phyloP scores from a whole-genome alignment of 257 asterid species.

The Leptodermis oblonga region DNA sequence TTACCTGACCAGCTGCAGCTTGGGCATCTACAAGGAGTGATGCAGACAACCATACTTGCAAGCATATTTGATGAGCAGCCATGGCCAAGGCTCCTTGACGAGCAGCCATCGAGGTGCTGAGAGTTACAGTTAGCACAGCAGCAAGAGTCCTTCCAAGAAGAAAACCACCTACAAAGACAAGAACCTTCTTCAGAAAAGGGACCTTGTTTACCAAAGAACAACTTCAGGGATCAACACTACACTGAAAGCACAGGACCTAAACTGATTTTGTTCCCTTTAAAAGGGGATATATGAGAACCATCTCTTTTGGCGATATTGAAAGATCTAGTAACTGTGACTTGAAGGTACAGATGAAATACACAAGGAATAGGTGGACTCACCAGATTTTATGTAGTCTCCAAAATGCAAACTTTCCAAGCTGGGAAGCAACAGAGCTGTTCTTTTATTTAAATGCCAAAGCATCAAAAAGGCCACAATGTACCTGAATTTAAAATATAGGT shows the following conservation, averaged over 20 bases:
- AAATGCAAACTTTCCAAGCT: conserved; percentile 29
- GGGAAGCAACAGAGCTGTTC: conserved; percentile 31
- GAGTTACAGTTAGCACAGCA: conserved; percentile 38
- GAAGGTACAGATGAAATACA: conserved; percentile 1
- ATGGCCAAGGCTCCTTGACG: conserved; percentile 42
- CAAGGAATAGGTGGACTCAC: conserved; percentile 19
- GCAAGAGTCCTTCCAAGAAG: conserved; percentile 49
- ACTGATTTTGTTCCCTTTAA: not conserved
- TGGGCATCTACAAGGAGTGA: conserved; percentile 43
- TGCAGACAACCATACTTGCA: conserved; percentile 50
- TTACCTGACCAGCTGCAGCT: conserved; percentile 42
- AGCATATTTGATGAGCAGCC: conserved; percentile 53
- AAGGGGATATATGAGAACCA: not conserved
- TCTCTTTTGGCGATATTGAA: not conserved
- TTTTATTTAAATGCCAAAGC: conserved; percentile 38
- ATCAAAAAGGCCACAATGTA: conserved; percentile 41
- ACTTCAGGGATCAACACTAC: not conserved
- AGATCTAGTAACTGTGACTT: not conserved
- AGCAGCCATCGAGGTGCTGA: conserved; percentile 50
- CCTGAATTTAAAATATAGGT: conserved; percentile 21
- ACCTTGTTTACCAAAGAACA: not conserved
- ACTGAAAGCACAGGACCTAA: not conserved
- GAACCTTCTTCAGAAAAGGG: not conserved
- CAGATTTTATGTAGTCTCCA: conserved; percentile 38
- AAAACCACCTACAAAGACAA: conserved; percentile 34